Evolutionary conservation across 495 filamentous ascomycete genomes (phyloP), one percentile per base, ranked within the genome.

Genomic region (Aspergillus sclerotiicarbonarius): DNA sequence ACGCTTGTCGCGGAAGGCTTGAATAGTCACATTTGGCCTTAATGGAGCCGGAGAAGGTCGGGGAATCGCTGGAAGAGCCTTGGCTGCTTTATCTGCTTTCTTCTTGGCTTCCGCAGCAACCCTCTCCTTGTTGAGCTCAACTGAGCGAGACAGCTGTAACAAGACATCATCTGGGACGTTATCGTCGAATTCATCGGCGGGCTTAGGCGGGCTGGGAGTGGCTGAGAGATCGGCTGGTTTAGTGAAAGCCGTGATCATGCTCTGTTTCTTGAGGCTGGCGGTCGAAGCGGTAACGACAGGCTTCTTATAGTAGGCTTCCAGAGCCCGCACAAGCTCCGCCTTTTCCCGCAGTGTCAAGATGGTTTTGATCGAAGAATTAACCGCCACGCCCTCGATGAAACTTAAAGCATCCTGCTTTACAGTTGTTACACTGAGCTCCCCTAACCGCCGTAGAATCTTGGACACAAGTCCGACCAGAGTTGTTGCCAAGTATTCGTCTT

Each of bases 401-500:
- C 73, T 67, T 43, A 86, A 69, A 8, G 89, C 79, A 35, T 80
- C 80, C 31, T 80, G 71, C 32, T 84, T 82, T 21, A 96, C 76
- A 19, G 81, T 81, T 13, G 73, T 75, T 64, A 96, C 86, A 51
- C 81, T 80, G 35, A 86, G 84, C 39, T 89, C 85, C 10, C 82
- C 84, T 16, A 96, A 71, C 18, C 90, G 85, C 6, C 80, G 78
- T 44, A 97, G 80, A 29, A 97, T 78, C 67, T 93, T 91, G 20
- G 76, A 71, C 29, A 87, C 81, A 20, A 89, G 74, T 12, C 74
- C 85, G 48, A 92, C 88, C 53, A 90, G 82, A 10, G 87, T 88
- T 15, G 76, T 82, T 53, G 89, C 83, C n/a, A 97, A 82, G 61
- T 89, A 96, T 33, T 84, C 80, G 69, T 97, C 92, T 58, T 90